Evolutionary conservation across 108 stramenopile species (phyloP), one percentile per base, ranked within the genome.

Genomic region (Nannochloropsis granulata): DNA sequence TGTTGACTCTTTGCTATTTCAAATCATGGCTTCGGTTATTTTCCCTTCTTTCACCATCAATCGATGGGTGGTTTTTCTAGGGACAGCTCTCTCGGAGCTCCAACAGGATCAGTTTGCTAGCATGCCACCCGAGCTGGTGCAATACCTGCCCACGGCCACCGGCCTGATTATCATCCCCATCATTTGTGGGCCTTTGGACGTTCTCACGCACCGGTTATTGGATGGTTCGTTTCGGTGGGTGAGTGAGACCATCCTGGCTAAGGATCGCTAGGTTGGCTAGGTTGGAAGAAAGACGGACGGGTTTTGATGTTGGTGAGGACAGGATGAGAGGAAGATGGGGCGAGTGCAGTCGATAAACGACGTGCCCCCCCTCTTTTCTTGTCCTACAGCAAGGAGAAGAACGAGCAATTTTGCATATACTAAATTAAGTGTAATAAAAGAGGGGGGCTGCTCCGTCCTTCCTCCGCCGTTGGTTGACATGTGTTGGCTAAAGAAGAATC

Each of bases 151-250:
- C 3, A 86, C 88, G n/a, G 78, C 45, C 24, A 25, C 25, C 23
- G 90, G 90, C n/a, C 88, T 91, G 13, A 81, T 82, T 24, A n/a
- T 46, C 44, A 91, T 91, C n/a, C 90, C 90, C 12, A 24, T 91
- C 12, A 87, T 91, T 78, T 85, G 89, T 21, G 81, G 83, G 43
- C 90, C 90, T 19, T 34, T 91, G 25, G 90, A 91, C 83, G 42
- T 45, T 12, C 45, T 79, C 24, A 86, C 86, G 24, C 84, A 90
- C 71, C 23, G 12, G 8, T 16, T 42, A 16, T 80, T 90, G 85
- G 90, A 90, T 78, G 24, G 23, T 25, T 25, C 79, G 13, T 80
- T 80, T 24, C 23, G 79, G 13, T 25, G 23, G 13, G 79, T 25
- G 79, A 80, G 23, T 80, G 79, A 24, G 79, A 80, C 56, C 16